Evolutionary conservation across 1,284 basidiomycete genomes (phyloP).

Genomic region (Sporisorium exsertum): DNA sequence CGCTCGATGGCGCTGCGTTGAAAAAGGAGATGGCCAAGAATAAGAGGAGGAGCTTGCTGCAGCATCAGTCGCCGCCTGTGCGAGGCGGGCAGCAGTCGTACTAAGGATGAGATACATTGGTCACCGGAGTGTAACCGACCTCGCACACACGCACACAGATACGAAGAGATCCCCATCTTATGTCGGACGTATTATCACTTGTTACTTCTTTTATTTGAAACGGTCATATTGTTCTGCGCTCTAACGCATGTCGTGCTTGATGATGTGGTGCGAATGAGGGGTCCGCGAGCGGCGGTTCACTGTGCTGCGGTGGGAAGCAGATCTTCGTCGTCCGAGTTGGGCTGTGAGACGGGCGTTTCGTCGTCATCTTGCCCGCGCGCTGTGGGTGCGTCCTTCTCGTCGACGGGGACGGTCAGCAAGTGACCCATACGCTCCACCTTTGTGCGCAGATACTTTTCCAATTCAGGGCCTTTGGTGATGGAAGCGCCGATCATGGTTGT

Average conservation of each 20-base stretch:
- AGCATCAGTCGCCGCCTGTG: constrained; percentile 40
- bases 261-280: neutral
- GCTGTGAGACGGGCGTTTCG: constrained; percentile 25
- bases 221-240: constrained; percentile 3
- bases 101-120: no score
- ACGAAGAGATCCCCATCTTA: neutral
- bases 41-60: constrained; percentile 83
- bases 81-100: constrained; percentile 33
- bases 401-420: constrained; percentile 77
- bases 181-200: neutral
- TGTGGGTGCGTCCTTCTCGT: neutral
- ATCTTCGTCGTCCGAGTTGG: constrained; percentile 30
- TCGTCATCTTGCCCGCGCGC: constrained; percentile 1
- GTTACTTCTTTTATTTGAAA: constrained; percentile 2
- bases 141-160: neutral
- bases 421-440: constrained; percentile 98
- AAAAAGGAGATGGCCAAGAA: constrained; percentile 99
- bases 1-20: constrained; percentile 90
- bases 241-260: neutral
- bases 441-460: constrained; percentile 94
- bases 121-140: neutral
- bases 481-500: constrained; percentile 87
- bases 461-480: constrained; percentile 82
- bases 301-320: neutral
- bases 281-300: neutral